Evolutionary conservation across 441 rosid genomes (phyloP).

Genomic region (Theobroma grandiflorum): DNA sequence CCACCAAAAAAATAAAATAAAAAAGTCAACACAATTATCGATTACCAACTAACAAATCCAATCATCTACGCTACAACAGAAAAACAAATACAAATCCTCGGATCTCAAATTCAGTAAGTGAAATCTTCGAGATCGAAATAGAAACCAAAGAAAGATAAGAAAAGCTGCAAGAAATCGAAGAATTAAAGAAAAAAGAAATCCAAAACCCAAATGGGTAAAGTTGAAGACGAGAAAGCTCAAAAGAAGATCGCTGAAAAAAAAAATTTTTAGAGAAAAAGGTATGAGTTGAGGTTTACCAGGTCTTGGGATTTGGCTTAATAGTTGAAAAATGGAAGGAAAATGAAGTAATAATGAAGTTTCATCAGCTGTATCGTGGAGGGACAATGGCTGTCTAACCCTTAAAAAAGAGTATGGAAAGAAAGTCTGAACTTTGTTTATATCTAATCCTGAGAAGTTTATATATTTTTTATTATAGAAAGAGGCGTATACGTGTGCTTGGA

Average conservation of each 20-base stretch:
- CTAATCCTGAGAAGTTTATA: not conserved
- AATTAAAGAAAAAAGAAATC: not conserved
- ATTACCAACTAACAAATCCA: conserved; percentile 9
- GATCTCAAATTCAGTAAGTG: conserved; percentile 20
- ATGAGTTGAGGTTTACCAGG: conserved; percentile 15
- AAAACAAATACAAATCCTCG: not conserved
- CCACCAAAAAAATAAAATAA: conserved; percentile 10
- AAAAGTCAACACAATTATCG: conserved; percentile 20
- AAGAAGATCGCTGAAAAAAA: not conserved
- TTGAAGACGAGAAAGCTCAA: conserved; percentile 3
- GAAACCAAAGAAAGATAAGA: not conserved
- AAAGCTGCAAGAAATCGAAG: not conserved
- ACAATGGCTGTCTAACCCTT: not conserved
- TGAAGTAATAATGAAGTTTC: not conserved
- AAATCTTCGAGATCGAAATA: not conserved
- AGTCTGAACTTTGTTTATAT: conserved; percentile 9
- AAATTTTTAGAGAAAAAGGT: not conserved
- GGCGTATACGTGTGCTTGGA: conserved; percentile 8
- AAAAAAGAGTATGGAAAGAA: not conserved
- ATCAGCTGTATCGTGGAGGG: no score
- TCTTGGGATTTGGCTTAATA: not conserved
- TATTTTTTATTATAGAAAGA: not conserved
- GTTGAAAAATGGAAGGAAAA: not conserved
- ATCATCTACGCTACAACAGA: conserved; percentile 3
- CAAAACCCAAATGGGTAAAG: conserved; percentile 7